Percentiles rank a stretch among this genome's conserved stretches.
phyloP scores from a whole-genome alignment of 352 stramenopile genomes.

The Phytopythium montanum region DNA sequence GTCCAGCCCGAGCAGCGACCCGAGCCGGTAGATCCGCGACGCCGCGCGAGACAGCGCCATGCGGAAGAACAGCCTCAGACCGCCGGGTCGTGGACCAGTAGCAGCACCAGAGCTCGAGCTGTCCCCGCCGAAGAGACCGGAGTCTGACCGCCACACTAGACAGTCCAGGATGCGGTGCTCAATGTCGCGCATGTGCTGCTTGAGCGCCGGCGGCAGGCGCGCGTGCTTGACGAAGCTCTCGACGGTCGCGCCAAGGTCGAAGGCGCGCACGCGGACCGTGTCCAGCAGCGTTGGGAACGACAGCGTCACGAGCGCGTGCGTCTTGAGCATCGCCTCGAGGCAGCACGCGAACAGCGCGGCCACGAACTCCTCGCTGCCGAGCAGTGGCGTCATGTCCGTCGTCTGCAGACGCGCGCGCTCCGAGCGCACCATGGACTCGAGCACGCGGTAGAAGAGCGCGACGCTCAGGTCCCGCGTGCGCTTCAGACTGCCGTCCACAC shows the following conservation, averaged over 20 bases:
- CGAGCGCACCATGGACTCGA: conserved; percentile 68
- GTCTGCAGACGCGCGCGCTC: conserved; percentile 66
- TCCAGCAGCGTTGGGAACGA: conserved; percentile 81
- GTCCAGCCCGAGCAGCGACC: conserved; percentile 63
- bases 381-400: conserved; percentile 71
- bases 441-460: conserved; percentile 78
- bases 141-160: conserved; percentile 67
- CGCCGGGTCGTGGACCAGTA: background rate
- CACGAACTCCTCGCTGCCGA: conserved; percentile 81
- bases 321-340: conserved; percentile 80
- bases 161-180: conserved; percentile 84
- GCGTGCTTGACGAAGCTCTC: conserved; percentile 87
- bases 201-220: conserved; percentile 66
- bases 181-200: conserved; percentile 83
- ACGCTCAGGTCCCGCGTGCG: conserved; percentile 64
- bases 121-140: conserved; percentile 42
- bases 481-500: conserved; percentile 76
- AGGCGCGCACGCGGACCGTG: conserved; percentile 70
- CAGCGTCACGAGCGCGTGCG: conserved; percentile 81
- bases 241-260: conserved; percentile 86
- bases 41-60: conserved; percentile 82
- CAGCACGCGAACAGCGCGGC: conserved; percentile 80
- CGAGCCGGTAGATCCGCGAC: conserved; percentile 73
- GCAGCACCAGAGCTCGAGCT: background rate
- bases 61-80: conserved; percentile 83